These are phyloP conservation scores for Oenanthe sinensis DNA, from an alignment of 129 eudicot species.

Conservation along the genomic window DNA sequence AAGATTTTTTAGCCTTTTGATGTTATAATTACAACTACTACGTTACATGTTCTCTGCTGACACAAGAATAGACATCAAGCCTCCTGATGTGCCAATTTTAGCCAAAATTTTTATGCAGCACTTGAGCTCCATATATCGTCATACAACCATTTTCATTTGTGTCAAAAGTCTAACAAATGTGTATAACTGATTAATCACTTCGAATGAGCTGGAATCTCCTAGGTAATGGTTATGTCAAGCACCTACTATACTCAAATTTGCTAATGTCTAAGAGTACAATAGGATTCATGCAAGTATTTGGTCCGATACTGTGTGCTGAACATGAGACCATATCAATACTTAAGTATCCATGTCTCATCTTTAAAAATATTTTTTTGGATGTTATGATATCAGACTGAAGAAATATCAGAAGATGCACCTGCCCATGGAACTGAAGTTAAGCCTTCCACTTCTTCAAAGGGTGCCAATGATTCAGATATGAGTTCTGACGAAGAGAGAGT, in stretches of 20 bases:
- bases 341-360: not conserved
- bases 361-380: not conserved
- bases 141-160: not conserved
- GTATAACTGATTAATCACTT: not conserved
- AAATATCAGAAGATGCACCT: constrained; percentile 23
- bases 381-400: constrained; percentile 42
- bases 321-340: not conserved
- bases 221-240: not conserved
- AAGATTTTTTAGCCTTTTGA: not conserved
- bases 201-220: not conserved
- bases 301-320: not conserved
- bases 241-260: not conserved
- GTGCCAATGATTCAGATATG: constrained; percentile 21
- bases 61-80: not conserved
- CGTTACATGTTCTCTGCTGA: not conserved
- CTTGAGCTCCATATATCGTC: not conserved
- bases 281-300: not conserved
- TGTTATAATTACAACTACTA: not conserved
- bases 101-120: not conserved
- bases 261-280: not conserved
- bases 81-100: not conserved
- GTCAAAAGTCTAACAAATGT: not conserved
- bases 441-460: constrained; percentile 22
- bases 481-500: constrained; percentile 23
- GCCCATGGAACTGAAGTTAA: constrained; percentile 26